Conservation (phyloP, 2,329 filamentous ascomycete species). For the Cladophialophora chaetospira region DNA sequence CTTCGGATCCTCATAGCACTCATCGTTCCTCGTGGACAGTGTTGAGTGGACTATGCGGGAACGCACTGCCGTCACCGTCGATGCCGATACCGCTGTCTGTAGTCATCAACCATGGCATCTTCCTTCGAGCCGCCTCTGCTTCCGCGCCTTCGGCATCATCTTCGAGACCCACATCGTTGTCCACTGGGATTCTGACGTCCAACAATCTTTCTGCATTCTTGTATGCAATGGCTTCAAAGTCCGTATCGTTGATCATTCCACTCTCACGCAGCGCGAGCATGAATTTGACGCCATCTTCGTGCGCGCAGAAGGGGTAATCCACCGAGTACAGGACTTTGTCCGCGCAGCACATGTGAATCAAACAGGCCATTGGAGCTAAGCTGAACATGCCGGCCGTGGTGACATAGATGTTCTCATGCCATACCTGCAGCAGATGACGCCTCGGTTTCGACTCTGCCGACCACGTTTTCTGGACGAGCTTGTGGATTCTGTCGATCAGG, state of each 20-base stretch:
- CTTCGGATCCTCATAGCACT: background rate
- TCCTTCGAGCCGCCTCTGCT: background rate
- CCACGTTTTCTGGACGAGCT: conserved; percentile 22
- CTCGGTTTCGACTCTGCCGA: conserved; percentile 28
- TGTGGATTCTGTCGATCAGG: conserved; percentile 49
- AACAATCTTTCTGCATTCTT: conserved; percentile 56
- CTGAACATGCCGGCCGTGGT: conserved; percentile 59
- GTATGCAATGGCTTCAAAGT: conserved; percentile 54
- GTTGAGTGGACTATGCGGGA: conserved; percentile 22
- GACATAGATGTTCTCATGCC: conserved; percentile 59
- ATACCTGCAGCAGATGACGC: conserved; percentile 51
- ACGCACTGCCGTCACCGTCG: conserved; percentile 5
- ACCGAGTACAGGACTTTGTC: conserved; percentile 59
- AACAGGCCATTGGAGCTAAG: conserved; percentile 49
- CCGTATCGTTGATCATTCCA: conserved; percentile 51
- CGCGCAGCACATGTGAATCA: conserved; percentile 40
- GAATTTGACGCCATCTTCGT: conserved; percentile 52
- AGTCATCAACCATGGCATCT: conserved; percentile 20
- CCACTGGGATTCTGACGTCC: conserved; percentile 17
- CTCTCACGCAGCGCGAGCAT: conserved; percentile 53
- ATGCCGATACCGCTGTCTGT: conserved; percentile 1
- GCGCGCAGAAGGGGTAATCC: conserved; percentile 59
- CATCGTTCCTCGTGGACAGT: conserved; percentile 20
- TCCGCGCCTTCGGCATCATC: background rate
- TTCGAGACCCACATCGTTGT: conserved; percentile 20